phyloP scores from a whole-genome alignment of 768 basidiomycete genomes.

The Termitomyces eurrhizus region DNA sequence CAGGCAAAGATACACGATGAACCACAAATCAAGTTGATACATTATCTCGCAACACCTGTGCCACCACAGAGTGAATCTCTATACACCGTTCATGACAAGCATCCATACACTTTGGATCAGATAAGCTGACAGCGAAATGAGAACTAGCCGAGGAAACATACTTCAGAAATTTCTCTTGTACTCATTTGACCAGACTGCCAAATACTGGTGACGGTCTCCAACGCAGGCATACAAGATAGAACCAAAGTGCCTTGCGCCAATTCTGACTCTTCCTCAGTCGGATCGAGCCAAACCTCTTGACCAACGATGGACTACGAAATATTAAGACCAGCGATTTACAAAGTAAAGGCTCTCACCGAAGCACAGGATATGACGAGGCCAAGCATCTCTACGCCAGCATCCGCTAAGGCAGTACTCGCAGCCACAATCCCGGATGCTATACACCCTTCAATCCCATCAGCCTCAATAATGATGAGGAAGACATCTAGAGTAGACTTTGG shows the following conservation, averaged over 20 bases:
- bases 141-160: conserved; percentile 29
- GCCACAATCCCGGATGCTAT: conserved; percentile 85
- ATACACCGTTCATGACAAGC: conserved; percentile 65
- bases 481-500: conserved; percentile 95
- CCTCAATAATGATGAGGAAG: conserved; percentile 85
- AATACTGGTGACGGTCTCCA: conserved; percentile 77
- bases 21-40: neutral
- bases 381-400: conserved; percentile 89
- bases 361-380: conserved; percentile 86
- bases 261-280: conserved; percentile 63
- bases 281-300: conserved; percentile 73
- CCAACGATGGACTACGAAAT: conserved; percentile 49
- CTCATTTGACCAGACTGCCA: conserved; percentile 78
- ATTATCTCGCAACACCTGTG: conserved; percentile 59
- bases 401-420: conserved; percentile 85
- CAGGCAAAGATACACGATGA: neutral
- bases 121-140: neutral
- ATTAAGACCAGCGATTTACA: conserved; percentile 1
- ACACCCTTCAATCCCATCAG: conserved; percentile 88
- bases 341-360: conserved; percentile 46
- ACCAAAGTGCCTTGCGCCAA: conserved; percentile 64
- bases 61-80: conserved; percentile 73
- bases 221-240: conserved; percentile 83
- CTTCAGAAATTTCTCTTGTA: conserved; percentile 49
- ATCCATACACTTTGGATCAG: conserved; percentile 56